phyloP scores from a whole-genome alignment of 768 basidiomycete genomes.

The Boletus huronensis region DNA sequence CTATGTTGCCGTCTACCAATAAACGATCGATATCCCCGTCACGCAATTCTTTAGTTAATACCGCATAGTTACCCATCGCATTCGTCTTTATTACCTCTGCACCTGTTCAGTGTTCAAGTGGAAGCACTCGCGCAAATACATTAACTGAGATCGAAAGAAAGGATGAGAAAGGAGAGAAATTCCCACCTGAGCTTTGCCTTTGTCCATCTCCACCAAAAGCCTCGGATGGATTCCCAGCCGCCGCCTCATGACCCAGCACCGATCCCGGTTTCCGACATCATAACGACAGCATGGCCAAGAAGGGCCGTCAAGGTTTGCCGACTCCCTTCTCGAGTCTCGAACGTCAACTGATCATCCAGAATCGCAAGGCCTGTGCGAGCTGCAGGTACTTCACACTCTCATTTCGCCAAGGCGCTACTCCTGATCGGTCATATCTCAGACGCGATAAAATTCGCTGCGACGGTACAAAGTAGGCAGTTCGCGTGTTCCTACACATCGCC shows the following conservation, averaged over 20 bases:
- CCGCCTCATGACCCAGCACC: constrained; percentile 30
- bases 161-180: constrained; percentile 27
- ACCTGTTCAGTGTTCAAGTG: constrained; percentile 11
- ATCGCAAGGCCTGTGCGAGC: constrained; percentile 51
- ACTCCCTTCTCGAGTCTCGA: constrained; percentile 2
- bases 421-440: constrained; percentile 30
- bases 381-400: constrained; percentile 41
- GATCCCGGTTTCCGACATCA: constrained; percentile 52
- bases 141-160: constrained; percentile 9
- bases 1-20: constrained; percentile 52
- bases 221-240: constrained; percentile 35
- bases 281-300: constrained; percentile 46
- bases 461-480: constrained; percentile 41
- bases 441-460: constrained; percentile 64
- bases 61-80: background rate
- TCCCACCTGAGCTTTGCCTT: constrained; percentile 28
- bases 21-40: background rate
- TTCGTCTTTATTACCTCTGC: constrained; percentile 1
- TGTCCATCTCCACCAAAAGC: constrained; percentile 25
- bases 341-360: constrained; percentile 10
- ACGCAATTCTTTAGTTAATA: background rate
- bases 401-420: background rate
- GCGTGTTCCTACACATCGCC: background rate
- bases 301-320: constrained; percentile 48
- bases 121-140: background rate